A percentile compares a stretch with the other conserved stretches of the same genome.
phyloP scores from a whole-genome alignment of 1,139 yeast species.

The Pneumocystis sp. region DNA sequence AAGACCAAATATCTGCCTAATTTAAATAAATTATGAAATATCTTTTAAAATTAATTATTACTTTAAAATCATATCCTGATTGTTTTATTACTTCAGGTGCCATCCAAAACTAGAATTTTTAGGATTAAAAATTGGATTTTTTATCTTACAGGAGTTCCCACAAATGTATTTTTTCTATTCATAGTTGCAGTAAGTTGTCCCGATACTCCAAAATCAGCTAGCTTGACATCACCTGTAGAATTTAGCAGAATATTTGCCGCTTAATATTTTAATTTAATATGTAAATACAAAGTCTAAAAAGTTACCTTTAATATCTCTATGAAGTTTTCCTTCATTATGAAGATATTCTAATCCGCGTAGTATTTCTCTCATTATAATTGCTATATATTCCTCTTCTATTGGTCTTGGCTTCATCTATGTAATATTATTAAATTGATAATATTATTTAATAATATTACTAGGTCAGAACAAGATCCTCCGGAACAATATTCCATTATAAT shows the following conservation, averaged over 20 bases:
- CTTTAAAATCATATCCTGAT: slow-evolving; percentile 40
- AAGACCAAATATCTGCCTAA: slow-evolving; percentile 74
- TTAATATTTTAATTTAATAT: background rate
- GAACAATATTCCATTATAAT: slow-evolving; percentile 88
- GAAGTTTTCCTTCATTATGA: slow-evolving; percentile 61
- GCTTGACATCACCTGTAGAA: slow-evolving; percentile 44
- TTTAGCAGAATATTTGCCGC: slow-evolving; percentile 69
- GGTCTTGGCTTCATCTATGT: slow-evolving; percentile 32
- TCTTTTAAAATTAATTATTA: background rate
- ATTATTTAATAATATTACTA: slow-evolving; percentile 21
- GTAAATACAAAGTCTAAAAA: background rate
- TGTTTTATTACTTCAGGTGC: slow-evolving; percentile 67
- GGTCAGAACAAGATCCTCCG: slow-evolving; percentile 77
- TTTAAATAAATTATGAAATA: background rate
- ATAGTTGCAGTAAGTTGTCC: slow-evolving; percentile 56
- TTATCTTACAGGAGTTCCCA: slow-evolving; percentile 49
- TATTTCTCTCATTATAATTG: slow-evolving; percentile 45
- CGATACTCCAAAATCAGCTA: slow-evolving; percentile 81
- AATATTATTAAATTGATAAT: slow-evolving; percentile 6
- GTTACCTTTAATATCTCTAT: slow-evolving; percentile 51
- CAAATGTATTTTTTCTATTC: slow-evolving; percentile 53
- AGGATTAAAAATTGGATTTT: background rate
- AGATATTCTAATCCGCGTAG: slow-evolving; percentile 53
- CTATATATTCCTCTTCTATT: slow-evolving; percentile 43
- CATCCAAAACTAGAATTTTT: slow-evolving; percentile 49